Base-by-base conservation (phyloP, 768 basidiomycete genomes). In the Hortiboletus flavorubellus region DNA sequence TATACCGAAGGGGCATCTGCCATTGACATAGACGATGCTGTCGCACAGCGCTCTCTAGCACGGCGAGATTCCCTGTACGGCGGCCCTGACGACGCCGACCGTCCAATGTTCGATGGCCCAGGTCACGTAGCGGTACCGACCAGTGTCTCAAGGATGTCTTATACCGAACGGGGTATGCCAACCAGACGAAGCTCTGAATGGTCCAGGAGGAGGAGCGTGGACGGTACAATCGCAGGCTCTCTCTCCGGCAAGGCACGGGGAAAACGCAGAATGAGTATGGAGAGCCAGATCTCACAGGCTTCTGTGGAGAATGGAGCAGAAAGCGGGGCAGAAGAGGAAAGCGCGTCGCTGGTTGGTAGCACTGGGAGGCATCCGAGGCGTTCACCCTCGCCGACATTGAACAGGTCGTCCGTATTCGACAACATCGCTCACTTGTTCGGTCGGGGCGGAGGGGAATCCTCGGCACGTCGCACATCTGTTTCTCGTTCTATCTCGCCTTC, bases 1-100 rank as follows among this genome's bases (percentile, higher is more conserved):
- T 94, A 94, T 68, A 93, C 92, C 2, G 92, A 94, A 62, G 91
- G 91, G 39, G 92, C 92, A 34, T 86, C 89, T 11, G 76, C 83
- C 8, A 75, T 83, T 31, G 92, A 92, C 56, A 91, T 95, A 42
- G 71, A 81, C 54, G 70, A 76, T 59, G 91, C 80, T 16, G 61
- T 87, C n/a, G 72, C 73, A 35, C 80, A 77, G 58, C 75, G 63
- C 49, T 76, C 77, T 41, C 78, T 73, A 33, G 71, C 81, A n/a
- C 78, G 88, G 40, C 80, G 84, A 18, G 82, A 89, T 63, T 91
- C 91, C 5, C 83, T 84, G 48, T 79, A 82, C 48, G 83, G 80
- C 39, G 59, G 40, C 18, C 49, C 56, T 10, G 82, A 80, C 56
- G 80, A 82, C 60, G 82, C 77, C 46, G 82, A 82, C 45, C 83